Base-by-base conservation (phyloP, 345 rosid species). In the Camelina neglecta region DNA sequence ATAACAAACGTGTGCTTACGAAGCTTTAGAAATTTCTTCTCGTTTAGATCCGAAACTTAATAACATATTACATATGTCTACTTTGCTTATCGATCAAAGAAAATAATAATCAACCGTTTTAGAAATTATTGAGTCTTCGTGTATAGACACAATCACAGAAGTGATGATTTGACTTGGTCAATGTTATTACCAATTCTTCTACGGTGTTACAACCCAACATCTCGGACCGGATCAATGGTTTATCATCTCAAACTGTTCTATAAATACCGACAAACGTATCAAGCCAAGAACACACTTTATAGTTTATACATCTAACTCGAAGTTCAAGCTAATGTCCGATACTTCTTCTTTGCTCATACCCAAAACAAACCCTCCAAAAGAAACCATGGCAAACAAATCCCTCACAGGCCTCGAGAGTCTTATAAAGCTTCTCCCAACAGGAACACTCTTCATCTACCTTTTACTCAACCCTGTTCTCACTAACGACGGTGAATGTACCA, bases 341-440 rank as follows among this genome's bases (percentile, higher is more conserved):
- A 5, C 66, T 45, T 69, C 81, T 26, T 18, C 78, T 39, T 67
- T 68, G 33, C 79, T 71, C 39, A 58, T 60, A 33, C 64, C 73
- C 20, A 60, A 65, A 70, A 38, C 64, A 60, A 62, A 42, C 24
- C 3, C 79, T 16, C 54, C 71, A 60, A 51, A 84, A 0, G 50
- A 48, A 42, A 48, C 85, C 41, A 60, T 83, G 57, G 60, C 77
- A 18, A 90, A 67, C 62, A 83, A 51, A 75, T 80, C 92, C 45
- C 81, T 88, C 10, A 26, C 74, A 4, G 91, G 96, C 15, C 38
- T 88, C 0, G 88, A 92, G 2, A 93, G 86, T 83, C 90, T 93
- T 38, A 57, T 93, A 73, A 89, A 84, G 86, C 88, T 91, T 60
- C 97, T 93, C 38, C 98, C 98, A 0, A 89, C 97, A 13, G 98